Evolutionary conservation across 2,329 filamentous ascomycete species (phyloP), one percentile per base, ranked within the genome.

Genomic region (Apiospora sp.): DNA sequence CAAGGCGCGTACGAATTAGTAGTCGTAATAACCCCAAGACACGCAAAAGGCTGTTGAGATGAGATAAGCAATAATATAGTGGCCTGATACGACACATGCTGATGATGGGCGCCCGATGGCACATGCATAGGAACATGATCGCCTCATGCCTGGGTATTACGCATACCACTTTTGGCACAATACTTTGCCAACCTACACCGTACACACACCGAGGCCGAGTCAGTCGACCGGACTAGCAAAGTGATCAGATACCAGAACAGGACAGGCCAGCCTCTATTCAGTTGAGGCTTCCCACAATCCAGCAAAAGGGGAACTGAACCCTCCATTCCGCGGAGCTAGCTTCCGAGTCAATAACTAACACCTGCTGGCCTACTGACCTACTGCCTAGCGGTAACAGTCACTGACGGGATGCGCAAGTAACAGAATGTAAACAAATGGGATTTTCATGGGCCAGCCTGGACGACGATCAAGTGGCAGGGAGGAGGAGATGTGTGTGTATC

Each of bases 61-160:
- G 58, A 41, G 58, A 64, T 64, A 64, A 22, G 58, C 34, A 64
- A n/a, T 13, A 37, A 41, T 64, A 24, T n/a, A 41, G 34, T 41
- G 34, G 58, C 34, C 58, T 64, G 58, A 64, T 64, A 64, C 58
- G 58, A 64, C 58, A 41, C 58, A 64, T n/a, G 34, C 58, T n/a
- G 58, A 64, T 41, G 58, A 64, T 64, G 58, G 58, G 58, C 58
- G n/a, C 12, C 58, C 10, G 22, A 41, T 64, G 58, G 34, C 58
- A 64, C 58, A 64, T 64, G 58, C 58, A 64, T 64, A 64, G 58
- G 58, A 41, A n/a, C 58, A 64, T 64, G 58, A 64, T 64, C 58
- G 34, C 34, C 58, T 64, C 58, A 64, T 64, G 8, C 58, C 58
- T n/a, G 19, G 58, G 58, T 41, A 64, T 64, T 64, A 64, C 30